Percentiles rank a stretch among this genome's conserved stretches.
Conservation (phyloP, 306 rosid genomes). For the Hylodesmum podocarpum region DNA sequence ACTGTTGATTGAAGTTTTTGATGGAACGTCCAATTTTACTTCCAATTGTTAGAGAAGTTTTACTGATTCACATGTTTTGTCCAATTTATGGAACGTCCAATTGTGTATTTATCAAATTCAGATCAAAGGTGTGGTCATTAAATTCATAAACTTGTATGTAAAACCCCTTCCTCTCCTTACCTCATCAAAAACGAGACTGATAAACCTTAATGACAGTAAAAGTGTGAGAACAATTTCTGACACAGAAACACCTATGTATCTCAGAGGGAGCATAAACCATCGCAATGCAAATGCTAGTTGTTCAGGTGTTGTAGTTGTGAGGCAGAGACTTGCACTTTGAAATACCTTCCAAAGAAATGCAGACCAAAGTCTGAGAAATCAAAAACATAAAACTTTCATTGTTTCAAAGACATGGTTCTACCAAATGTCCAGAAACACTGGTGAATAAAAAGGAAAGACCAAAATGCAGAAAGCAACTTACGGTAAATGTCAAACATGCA, state of each 20-base stretch:
- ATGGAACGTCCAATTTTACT: background rate
- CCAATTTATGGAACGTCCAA: too few species aligned
- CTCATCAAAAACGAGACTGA: constrained; percentile 93
- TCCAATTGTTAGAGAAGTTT: constrained; percentile 13
- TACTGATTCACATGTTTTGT: background rate
- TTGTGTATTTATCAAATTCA: background rate
- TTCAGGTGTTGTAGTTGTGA: constrained; percentile 90
- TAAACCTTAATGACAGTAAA: constrained; percentile 83
- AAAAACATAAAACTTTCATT: constrained; percentile 1
- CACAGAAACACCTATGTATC: constrained; percentile 77
- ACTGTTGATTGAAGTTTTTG: constrained; percentile 19
- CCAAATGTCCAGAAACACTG: background rate
- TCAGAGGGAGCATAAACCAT: constrained; percentile 93
- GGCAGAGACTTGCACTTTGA: constrained; percentile 99
- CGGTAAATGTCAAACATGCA: constrained; percentile 87
- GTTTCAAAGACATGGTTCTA: constrained; percentile 21
- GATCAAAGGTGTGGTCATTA: constrained; percentile 6
- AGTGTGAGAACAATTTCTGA: constrained; percentile 92
- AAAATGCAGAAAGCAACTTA: constrained; percentile 48
- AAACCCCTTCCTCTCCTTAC: constrained; percentile 44
- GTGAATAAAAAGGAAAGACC: constrained; percentile 8
- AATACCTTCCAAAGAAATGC: constrained; percentile 66
- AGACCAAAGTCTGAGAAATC: constrained; percentile 32
- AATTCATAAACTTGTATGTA: background rate
- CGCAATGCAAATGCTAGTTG: constrained; percentile 85